Evolutionary conservation across 768 basidiomycete genomes (phyloP).

Genomic region (Auricularia cornea): DNA sequence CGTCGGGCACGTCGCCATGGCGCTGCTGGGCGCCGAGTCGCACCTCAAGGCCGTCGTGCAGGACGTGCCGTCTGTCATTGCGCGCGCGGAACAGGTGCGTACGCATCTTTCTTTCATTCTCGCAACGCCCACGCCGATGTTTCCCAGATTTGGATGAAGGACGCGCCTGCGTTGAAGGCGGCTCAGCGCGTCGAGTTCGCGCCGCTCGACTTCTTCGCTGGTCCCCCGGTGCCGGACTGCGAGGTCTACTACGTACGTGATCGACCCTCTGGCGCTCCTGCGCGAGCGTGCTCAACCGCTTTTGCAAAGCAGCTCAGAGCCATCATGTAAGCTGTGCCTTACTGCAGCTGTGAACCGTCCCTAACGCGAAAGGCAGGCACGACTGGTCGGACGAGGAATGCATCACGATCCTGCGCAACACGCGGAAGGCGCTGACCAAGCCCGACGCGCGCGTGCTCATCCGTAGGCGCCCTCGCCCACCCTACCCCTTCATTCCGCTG

Average conservation of each 20-base stretch:
- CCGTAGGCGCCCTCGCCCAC: slow-evolving; percentile 22
- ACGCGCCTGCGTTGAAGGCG: slow-evolving; percentile 27
- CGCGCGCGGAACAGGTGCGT: slow-evolving; percentile 5
- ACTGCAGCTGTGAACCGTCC: slow-evolving; percentile 17
- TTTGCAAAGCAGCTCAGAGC: no score
- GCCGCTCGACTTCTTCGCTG: slow-evolving; percentile 31
- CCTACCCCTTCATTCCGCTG: no score
- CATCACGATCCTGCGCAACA: slow-evolving; percentile 27
- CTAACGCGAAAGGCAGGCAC: no score
- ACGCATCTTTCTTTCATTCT: no score
- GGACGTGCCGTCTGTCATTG: slow-evolving; percentile 5
- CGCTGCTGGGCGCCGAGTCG: slow-evolving; percentile 1
- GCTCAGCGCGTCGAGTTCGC: slow-evolving; percentile 29
- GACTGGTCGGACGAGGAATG: slow-evolving; percentile 34
- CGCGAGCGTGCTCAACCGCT: no score
- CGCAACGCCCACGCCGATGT: no score
- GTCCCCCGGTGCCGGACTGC: slow-evolving; percentile 27
- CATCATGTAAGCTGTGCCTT: no score
- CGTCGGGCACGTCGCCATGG: slow-evolving; percentile 6
- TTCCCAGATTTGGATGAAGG: slow-evolving; percentile 22
- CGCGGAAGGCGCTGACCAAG: slow-evolving; percentile 26
- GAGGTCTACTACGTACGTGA: slow-evolving; percentile 35
- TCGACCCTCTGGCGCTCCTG: not conserved
- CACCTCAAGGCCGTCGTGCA: slow-evolving; percentile 5
- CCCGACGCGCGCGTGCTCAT: slow-evolving; percentile 28